phyloP scores from a whole-genome alignment of 495 filamentous ascomycete genomes.

The Trichoderma parareesei region DNA sequence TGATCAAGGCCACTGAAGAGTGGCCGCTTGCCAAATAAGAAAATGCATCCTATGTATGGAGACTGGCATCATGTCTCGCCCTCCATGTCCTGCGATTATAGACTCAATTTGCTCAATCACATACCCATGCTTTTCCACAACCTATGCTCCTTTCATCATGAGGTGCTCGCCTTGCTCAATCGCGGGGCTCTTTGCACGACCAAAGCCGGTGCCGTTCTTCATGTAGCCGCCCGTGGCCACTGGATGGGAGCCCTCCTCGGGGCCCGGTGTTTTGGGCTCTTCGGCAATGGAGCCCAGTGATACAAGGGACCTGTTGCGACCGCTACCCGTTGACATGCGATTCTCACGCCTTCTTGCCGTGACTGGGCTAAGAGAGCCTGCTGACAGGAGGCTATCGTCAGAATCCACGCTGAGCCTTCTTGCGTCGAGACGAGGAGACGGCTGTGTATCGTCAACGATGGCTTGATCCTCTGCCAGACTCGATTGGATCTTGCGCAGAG shows the following conservation, averaged over 20 bases:
- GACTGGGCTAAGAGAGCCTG: conserved; percentile 4
- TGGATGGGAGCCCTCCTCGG: background rate
- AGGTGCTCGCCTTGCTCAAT: conserved; percentile 6
- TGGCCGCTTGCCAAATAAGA: background rate
- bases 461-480: conserved; percentile 38
- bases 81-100: background rate
- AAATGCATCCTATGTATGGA: background rate
- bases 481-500: conserved; percentile 36
- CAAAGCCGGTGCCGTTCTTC: background rate
- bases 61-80: background rate
- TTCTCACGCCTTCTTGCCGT: conserved; percentile 8
- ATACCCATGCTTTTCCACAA: background rate
- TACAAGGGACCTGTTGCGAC: conserved; percentile 2
- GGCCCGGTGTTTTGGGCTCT: conserved; percentile 8
- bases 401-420: conserved; percentile 2
- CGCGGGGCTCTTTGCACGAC: background rate
- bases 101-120: background rate
- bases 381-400: conserved; percentile 1
- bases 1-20: background rate
- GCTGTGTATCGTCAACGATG: conserved; percentile 27
- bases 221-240: background rate
- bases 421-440: conserved; percentile 20
- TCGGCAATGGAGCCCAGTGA: conserved; percentile 11
- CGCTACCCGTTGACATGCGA: background rate
- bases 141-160: background rate